phyloP scores from a whole-genome alignment of 2,329 filamentous ascomycete species.

The Lasiodiplodia theobromae region DNA sequence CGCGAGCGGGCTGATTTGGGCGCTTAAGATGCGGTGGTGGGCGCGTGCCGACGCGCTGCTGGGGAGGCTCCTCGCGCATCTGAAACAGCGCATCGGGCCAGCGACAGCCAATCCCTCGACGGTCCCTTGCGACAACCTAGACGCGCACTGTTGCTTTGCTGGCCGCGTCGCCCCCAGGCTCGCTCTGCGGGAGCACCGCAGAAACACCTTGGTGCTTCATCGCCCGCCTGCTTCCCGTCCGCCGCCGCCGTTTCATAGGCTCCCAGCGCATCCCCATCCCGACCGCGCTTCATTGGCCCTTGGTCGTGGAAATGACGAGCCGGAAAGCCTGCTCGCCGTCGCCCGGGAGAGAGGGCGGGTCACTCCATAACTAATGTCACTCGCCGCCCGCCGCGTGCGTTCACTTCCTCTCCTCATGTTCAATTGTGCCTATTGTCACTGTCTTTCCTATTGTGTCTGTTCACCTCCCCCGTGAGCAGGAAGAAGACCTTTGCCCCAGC shows the following conservation, averaged over 20 bases:
- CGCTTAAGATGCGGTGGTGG: slow-evolving; percentile 2
- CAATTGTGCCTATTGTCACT: slow-evolving; percentile 26
- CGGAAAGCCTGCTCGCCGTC: slow-evolving; percentile 14
- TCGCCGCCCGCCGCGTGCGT: not conserved
- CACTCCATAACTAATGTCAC: slow-evolving; percentile 23
- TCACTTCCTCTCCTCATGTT: slow-evolving; percentile 24
- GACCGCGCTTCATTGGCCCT: slow-evolving; percentile 8
- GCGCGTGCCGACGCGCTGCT: slow-evolving; percentile 20
- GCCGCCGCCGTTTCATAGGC: slow-evolving; percentile 22
- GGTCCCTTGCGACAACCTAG: slow-evolving; percentile 1
- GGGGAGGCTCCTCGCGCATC: slow-evolving; percentile 25
- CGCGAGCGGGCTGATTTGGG: slow-evolving; percentile 7
- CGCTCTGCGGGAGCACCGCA: slow-evolving; percentile 19
- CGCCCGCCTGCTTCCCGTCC: slow-evolving; percentile 20
- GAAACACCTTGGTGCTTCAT: slow-evolving; percentile 28
- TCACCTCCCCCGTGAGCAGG: slow-evolving; percentile 18
- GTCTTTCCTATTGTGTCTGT: slow-evolving; percentile 23
- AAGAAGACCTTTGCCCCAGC: slow-evolving; percentile 35
- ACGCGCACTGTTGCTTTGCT: slow-evolving; percentile 22
- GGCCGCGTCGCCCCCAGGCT: slow-evolving; percentile 8
- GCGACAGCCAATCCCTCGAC: slow-evolving; percentile 23
- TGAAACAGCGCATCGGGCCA: slow-evolving; percentile 11
- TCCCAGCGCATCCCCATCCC: slow-evolving; percentile 1
- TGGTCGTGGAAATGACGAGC: slow-evolving; percentile 15
- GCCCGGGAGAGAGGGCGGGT: not conserved